Evolutionary conservation across 1,284 basidiomycete genomes (phyloP), one percentile per base, ranked within the genome.

Genomic region (Cutaneotrichosporon dermatis): DNA sequence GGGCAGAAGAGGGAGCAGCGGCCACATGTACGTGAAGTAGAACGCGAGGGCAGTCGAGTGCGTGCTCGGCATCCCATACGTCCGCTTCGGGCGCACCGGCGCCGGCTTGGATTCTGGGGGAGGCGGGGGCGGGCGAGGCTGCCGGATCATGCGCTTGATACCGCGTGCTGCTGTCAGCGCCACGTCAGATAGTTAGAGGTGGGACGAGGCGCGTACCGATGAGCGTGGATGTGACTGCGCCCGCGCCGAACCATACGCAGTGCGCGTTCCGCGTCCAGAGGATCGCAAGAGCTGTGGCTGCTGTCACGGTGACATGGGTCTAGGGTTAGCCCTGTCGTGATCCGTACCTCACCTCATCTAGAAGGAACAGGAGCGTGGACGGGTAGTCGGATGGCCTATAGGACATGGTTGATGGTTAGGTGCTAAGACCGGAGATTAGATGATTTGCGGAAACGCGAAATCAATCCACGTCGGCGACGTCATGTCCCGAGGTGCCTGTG

Each of bases 41-140:
- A 84, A 92, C 0, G 83, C 81, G 64, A 90, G 87, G 1, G 83
- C 81, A 3, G 89, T 88, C 4, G 89, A 88, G 73, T 94, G 91
- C 3, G 91, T 93, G 55, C 88, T 90, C 4, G 91, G 91, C 90
- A 93, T 92, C 3, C 89, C 90, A 69, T 69, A 71, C 4, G 77
- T 77, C 41, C 67, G 68, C 59, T 79, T 75, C 4, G 64, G 58
- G 9, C 61, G 58, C 44, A 70, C 63, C 10, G 45, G 62, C 11
- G 54, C 58, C 2, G 60, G 48, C 54, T 58, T 46, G 34, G 55
- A 59, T 15, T 57, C 61, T 4, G 78, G 75, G 36, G 75, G 70
- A 49, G 74, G 68, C 37, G 79, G 69, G 0, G 77, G 71, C 2
- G 90, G 90, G n/a, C 90, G 83, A 13, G 86, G 84, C 69, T 92